Evolutionary conservation across 495 filamentous ascomycete genomes (phyloP).

Genomic region (Amorphotheca resinae): DNA sequence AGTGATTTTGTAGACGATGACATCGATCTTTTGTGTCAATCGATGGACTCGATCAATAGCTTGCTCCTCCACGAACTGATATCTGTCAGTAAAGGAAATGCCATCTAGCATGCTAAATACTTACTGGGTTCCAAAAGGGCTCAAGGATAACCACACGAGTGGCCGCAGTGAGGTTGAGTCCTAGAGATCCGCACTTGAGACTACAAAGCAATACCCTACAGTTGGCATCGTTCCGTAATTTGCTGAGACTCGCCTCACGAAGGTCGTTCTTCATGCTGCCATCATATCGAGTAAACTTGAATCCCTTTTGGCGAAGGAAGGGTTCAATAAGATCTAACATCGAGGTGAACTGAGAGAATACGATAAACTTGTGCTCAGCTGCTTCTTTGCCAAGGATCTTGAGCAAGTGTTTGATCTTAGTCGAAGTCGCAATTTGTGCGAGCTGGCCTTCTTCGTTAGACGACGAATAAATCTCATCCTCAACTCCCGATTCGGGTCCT

Average conservation of each 20-base stretch:
- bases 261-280: constrained; percentile 89
- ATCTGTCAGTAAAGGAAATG: constrained; percentile 1
- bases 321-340: constrained; percentile 94
- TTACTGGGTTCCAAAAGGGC: constrained; percentile 93
- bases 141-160: constrained; percentile 89
- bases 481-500: constrained; percentile 27
- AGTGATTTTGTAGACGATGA: constrained; percentile 87
- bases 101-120: constrained; percentile 25
- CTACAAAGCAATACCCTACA: constrained; percentile 78
- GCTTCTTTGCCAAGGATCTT: constrained; percentile 69
- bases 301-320: constrained; percentile 59
- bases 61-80: constrained; percentile 88
- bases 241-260: constrained; percentile 67
- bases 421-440: constrained; percentile 47
- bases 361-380: constrained; percentile 78
- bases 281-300: constrained; percentile 81
- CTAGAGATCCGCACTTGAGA: constrained; percentile 83
- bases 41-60: constrained; percentile 97
- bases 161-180: constrained; percentile 88
- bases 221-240: constrained; percentile 55
- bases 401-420: constrained; percentile 82
- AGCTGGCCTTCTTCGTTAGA: constrained; percentile 28
- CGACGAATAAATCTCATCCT: constrained; percentile 30
- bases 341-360: constrained; percentile 92
- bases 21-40: constrained; percentile 86